Evolutionary conservation across 176 grass and related monocot species (phyloP), one percentile per base, ranked within the genome.

Genomic region (Guadua angustifolia): DNA sequence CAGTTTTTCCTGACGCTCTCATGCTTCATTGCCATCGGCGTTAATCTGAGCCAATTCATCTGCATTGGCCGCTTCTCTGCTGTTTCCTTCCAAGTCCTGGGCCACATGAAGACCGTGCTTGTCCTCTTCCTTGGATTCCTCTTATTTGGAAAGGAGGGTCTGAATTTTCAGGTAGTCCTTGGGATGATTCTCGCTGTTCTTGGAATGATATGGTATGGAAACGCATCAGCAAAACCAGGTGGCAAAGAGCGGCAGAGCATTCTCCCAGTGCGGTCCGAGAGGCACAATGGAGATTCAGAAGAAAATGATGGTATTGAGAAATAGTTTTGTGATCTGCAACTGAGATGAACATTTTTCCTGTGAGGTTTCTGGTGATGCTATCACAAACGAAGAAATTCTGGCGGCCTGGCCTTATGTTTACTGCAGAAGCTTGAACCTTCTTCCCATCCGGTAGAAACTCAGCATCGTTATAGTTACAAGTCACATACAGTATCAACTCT

Each of bases 81-180:
- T 7, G 94, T 97, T 47, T 97, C 94, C 56, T 97, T 97, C 77
- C 94, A 97, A 90, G 94, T 97, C 47, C 70, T 94, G 10, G 94
- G 94, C 46, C 94, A 97, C 94, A 97, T 97, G 92, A 97, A 97
- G 87, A 97, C 94, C 13, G 93, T 97, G 79, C 86, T 97, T 47
- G 94, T 97, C 21, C 74, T 94, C 40, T 92, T 88, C 75, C 85
- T 97, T 12, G 94, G 94, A 40, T 97, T 97, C 79, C 82, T 92
- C 79, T 94, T 97, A 71, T 97, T 97, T 18, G 94, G 94, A 72
- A 97, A 90, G 79, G 94, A 94, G 69, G 92, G 90, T 26, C 86
- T 94, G 62, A 97, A 92, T 57, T 58, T 90, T 73, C 94, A 97
- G 35, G 92, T 97, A 21, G 82, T 94, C 45, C 56, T 97, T 19